Conservation (phyloP, 2,329 filamentous ascomycete genomes). For the Pestalotiopsis sp. region DNA sequence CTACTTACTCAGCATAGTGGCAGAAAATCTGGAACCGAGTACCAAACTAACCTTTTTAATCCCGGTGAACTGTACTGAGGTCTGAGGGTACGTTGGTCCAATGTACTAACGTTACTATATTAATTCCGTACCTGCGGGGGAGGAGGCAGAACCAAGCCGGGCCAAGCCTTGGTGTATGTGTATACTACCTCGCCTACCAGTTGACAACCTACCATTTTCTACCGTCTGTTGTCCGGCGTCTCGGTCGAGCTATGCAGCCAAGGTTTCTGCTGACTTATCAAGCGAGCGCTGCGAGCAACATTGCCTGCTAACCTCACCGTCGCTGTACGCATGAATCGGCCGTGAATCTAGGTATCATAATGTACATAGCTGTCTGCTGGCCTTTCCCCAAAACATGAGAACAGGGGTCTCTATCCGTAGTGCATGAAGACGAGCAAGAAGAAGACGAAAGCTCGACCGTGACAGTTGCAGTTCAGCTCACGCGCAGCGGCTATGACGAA, state of each 20-base stretch:
- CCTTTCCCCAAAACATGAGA: not conserved
- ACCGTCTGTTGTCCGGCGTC: not conserved
- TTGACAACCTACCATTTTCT: not conserved
- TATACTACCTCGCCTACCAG: not conserved
- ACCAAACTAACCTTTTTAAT: too few relatives aligned
- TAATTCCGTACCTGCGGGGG: not conserved
- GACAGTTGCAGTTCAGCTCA: not conserved
- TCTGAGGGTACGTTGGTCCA: not conserved
- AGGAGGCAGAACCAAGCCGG: not conserved
- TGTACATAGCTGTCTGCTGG: too few relatives aligned
- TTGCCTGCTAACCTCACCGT: too few relatives aligned
- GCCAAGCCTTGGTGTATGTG: not conserved
- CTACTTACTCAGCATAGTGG: too few relatives aligned
- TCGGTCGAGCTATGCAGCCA: too few relatives aligned
- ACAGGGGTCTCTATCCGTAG: not conserved
- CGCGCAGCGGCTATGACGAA: constrained; percentile 4
- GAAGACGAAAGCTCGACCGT: not conserved
- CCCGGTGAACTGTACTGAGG: too few relatives aligned
- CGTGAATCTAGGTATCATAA: too few relatives aligned
- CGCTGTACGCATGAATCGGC: too few relatives aligned
- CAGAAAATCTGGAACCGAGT: too few relatives aligned
- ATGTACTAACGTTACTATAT: not conserved
- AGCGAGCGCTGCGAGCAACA: too few relatives aligned
- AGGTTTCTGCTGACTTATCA: too few relatives aligned
- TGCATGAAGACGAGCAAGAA: not conserved